Conservation (phyloP, 2,329 filamentous ascomycete species). For the Alternaria alternata region DNA sequence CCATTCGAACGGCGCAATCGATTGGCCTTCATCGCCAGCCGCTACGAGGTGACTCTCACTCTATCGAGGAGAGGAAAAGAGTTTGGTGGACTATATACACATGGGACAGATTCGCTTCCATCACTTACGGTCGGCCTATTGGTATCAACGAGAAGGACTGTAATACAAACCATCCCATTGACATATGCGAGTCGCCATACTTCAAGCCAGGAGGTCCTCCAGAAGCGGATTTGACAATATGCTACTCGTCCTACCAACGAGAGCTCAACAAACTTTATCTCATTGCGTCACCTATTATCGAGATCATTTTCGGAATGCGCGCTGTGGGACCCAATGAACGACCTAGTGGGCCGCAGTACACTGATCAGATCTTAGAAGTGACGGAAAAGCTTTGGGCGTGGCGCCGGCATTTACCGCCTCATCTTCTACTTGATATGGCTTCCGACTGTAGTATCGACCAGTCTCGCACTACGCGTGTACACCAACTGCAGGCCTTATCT, state of each 20-base stretch:
- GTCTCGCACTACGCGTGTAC: no score
- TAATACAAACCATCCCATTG: conserved; percentile 46
- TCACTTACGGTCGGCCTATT: conserved; percentile 53
- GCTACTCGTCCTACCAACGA: conserved; percentile 26
- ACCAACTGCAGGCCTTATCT: no score
- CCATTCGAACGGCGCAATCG: conserved; percentile 50
- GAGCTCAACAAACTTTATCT: conserved; percentile 8
- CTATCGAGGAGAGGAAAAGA: conserved; percentile 49
- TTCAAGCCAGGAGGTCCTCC: conserved; percentile 22
- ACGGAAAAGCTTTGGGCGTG: conserved; percentile 32
- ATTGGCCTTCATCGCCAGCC: conserved; percentile 46
- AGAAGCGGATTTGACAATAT: conserved; percentile 6
- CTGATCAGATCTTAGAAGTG: conserved; percentile 26
- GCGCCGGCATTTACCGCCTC: conserved; percentile 31
- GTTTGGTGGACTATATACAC: conserved; percentile 56
- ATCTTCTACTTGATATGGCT: conserved; percentile 15
- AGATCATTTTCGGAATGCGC: conserved; percentile 28
- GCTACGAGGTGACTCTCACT: conserved; percentile 30
- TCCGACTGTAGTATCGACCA: no score
- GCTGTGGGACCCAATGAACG: conserved; percentile 13
- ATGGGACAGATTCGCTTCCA: conserved; percentile 53
- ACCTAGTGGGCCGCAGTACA: conserved; percentile 16
- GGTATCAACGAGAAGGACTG: conserved; percentile 56
- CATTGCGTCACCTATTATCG: no score
- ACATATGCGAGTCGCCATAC: conserved; percentile 43